These are phyloP conservation scores for Arctostaphylos glauca DNA, from an alignment of 148 eudicot species.

Conservation along the genomic window DNA sequence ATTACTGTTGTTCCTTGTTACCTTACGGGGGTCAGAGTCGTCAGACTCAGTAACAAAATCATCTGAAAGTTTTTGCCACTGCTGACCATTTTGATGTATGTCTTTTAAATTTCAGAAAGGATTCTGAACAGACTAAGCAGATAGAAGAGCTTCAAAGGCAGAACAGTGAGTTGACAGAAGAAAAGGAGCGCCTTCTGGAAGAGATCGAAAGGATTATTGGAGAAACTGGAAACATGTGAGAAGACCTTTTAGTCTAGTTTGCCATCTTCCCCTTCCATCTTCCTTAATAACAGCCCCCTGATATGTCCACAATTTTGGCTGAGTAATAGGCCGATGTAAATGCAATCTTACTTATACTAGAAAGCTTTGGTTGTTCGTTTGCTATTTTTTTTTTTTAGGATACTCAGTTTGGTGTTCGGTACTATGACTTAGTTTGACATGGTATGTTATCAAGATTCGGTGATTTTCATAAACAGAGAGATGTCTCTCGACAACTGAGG, in stretches of 20 bases:
- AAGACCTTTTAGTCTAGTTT: background rate
- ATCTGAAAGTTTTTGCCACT: background rate
- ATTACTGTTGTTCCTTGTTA: too few species aligned
- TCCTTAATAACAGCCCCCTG: background rate
- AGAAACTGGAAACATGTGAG: constrained; percentile 26
- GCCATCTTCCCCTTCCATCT: background rate
- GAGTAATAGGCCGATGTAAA: background rate
- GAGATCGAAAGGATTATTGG: constrained; percentile 53
- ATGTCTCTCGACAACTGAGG: background rate
- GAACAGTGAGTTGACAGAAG: constrained; percentile 41
- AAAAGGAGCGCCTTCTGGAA: constrained; percentile 54
- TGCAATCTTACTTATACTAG: background rate
- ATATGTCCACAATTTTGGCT: background rate
- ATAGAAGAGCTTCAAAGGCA: constrained; percentile 52
- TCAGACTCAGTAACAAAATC: too few species aligned
- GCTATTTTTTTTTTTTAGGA: background rate
- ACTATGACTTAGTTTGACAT: background rate
- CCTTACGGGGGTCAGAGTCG: too few species aligned
- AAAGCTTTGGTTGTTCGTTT: constrained; percentile 3
- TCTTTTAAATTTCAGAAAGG: constrained; percentile 40
- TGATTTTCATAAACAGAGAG: background rate
- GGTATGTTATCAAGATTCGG: background rate
- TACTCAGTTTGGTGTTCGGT: background rate
- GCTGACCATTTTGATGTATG: background rate
- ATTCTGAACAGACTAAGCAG: constrained; percentile 62